Conservation (phyloP, 1,284 basidiomycete genomes). For the Naganishia albida region DNA sequence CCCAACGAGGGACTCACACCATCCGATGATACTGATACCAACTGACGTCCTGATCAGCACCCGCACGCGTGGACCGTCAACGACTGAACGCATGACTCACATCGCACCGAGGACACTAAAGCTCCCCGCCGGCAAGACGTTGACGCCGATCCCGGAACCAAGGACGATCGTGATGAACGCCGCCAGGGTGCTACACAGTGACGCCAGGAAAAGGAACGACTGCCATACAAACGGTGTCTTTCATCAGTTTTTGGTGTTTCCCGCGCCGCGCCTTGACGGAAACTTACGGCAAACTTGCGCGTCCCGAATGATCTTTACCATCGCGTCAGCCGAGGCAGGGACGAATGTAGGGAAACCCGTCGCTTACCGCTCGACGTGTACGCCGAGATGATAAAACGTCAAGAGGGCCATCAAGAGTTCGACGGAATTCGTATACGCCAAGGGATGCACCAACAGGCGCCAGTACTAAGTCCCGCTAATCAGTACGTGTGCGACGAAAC, state of each 20-base stretch:
- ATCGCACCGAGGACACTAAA: slow-evolving; percentile 61
- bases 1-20: slow-evolving; percentile 50
- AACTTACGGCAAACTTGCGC: slow-evolving; percentile 79
- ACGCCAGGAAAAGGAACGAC: slow-evolving; percentile 73
- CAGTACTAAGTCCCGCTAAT: slow-evolving; percentile 66
- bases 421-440: slow-evolving; percentile 78
- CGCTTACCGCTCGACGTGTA: slow-evolving; percentile 69
- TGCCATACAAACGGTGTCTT: slow-evolving; percentile 48
- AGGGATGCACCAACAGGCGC: slow-evolving; percentile 72
- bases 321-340: not conserved
- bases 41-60: slow-evolving; percentile 63
- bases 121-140: slow-evolving; percentile 73
- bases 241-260: no score
- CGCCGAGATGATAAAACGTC: slow-evolving; percentile 69
- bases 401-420: slow-evolving; percentile 78
- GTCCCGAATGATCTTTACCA: slow-evolving; percentile 69
- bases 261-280: not conserved
- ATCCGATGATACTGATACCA: slow-evolving; percentile 77
- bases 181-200: slow-evolving; percentile 66
- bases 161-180: slow-evolving; percentile 66
- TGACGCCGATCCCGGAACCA: slow-evolving; percentile 64
- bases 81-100: slow-evolving; percentile 38
- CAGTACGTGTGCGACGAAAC: not conserved
- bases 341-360: not conserved
- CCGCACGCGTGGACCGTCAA: no score